phyloP scores from a whole-genome alignment of 2,329 filamentous ascomycete genomes.

The Colletotrichum tropicale region DNA sequence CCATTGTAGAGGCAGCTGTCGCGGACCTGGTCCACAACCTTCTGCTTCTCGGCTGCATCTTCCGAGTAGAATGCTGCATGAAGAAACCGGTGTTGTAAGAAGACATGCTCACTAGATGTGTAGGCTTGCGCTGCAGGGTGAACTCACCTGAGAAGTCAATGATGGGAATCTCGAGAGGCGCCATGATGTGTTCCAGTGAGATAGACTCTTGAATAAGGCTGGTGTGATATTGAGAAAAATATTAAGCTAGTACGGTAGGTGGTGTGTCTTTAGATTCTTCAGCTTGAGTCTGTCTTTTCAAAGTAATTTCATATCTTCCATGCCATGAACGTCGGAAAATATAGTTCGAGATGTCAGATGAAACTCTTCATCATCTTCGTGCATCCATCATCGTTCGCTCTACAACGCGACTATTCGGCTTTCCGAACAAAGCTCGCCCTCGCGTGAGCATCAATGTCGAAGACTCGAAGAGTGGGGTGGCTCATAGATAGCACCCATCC shows the following conservation, averaged over 20 bases:
- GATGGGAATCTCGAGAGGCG: conserved; percentile 27
- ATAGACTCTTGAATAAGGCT: not conserved
- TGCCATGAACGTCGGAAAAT: not conserved
- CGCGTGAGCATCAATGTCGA: not conserved
- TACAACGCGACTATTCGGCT: not conserved
- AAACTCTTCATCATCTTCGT: not conserved
- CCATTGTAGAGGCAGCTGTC: conserved; percentile 50
- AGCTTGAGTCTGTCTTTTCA: not conserved
- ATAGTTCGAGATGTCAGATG: not conserved
- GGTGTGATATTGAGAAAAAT: not conserved
- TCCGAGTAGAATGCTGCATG: conserved; percentile 22
- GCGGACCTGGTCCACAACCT: conserved; percentile 39
- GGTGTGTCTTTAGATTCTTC: not conserved
- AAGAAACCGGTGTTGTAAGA: not conserved
- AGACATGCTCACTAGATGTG: no score
- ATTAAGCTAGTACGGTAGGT: no score
- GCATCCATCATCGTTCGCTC: not conserved
- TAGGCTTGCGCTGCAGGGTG: accelerated
- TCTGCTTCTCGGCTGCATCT: conserved; percentile 27
- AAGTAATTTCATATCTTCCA: not conserved
- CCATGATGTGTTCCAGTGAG: not conserved
- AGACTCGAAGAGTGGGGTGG: conserved; percentile 9
- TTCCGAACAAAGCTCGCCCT: not conserved
- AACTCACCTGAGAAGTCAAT: conserved; percentile 31
- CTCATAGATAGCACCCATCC: not conserved